Conservation (phyloP, 495 filamentous ascomycete species). For the Cudoniella acicularis region DNA sequence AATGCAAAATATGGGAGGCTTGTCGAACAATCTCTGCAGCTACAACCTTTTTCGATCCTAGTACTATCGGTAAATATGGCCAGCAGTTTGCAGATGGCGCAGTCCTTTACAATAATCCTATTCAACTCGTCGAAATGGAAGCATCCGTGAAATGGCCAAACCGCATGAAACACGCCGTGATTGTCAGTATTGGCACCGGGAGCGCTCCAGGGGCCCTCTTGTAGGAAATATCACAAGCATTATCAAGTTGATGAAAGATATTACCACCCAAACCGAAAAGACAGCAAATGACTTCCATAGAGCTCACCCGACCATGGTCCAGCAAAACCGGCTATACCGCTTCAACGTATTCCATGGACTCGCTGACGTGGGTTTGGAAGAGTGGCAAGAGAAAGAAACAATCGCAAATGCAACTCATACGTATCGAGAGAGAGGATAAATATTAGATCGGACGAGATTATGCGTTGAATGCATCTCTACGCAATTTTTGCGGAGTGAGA, state of each 20-base stretch:
- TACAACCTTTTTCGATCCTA: conserved; percentile 43
- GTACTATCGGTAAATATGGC: conserved; percentile 33
- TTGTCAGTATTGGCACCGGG: conserved; percentile 46
- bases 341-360: conserved; percentile 44
- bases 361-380: conserved; percentile 39
- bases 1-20: conserved; percentile 43
- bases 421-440: conserved; percentile 34
- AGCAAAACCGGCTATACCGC: conserved; percentile 35
- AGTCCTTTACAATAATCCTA: conserved; percentile 41
- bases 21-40: conserved; percentile 41
- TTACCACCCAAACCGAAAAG: background rate
- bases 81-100: conserved; percentile 38
- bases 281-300: background rate
- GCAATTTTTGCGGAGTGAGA: background rate
- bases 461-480: background rate
- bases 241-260: conserved; percentile 12
- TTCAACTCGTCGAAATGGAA: conserved; percentile 19
- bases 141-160: background rate
- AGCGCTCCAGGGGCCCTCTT: conserved; percentile 29
- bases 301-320: conserved; percentile 18
- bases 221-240: conserved; percentile 28
- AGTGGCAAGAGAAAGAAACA: conserved; percentile 33
- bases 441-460: conserved; percentile 33
- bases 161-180: conserved; percentile 7
- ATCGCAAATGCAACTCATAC: conserved; percentile 35